Percentiles rank a stretch among this genome's conserved stretches.
phyloP scores from a whole-genome alignment of 257 asterid species.

The Ocimum tenuiflorum region DNA sequence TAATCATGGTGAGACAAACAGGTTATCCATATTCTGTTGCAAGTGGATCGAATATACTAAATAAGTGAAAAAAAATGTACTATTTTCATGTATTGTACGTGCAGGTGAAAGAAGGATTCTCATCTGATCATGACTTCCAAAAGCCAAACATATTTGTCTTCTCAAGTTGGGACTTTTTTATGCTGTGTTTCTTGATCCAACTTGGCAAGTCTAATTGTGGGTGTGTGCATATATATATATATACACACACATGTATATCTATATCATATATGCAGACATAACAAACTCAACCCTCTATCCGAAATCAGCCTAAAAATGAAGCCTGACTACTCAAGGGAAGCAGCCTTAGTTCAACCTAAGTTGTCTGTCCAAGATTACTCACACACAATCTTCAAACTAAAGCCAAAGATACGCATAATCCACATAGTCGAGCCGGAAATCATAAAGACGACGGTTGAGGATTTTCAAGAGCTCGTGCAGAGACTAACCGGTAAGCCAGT shows the following conservation, averaged over 20 bases:
- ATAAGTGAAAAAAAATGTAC: too few relatives aligned
- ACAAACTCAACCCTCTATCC: neutral
- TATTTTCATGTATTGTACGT: neutral
- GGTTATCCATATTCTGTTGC: slow-evolving; percentile 7
- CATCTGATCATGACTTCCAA: slow-evolving; percentile 46
- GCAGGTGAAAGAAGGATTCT: neutral
- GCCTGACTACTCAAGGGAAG: slow-evolving; percentile 23
- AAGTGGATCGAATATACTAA: slow-evolving; percentile 20
- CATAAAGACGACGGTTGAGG: slow-evolving; percentile 55
- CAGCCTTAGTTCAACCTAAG: slow-evolving; percentile 29
- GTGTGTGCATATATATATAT: neutral
- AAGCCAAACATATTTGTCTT: slow-evolving; percentile 31
- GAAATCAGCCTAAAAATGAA: slow-evolving; percentile 39
- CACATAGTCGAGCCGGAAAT: slow-evolving; percentile 68
- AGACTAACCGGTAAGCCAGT: slow-evolving; percentile 67
- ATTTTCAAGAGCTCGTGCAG: slow-evolving; percentile 67
- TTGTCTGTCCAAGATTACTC: slow-evolving; percentile 37
- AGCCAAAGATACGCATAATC: slow-evolving; percentile 74
- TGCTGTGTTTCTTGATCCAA: slow-evolving; percentile 17
- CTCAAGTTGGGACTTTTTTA: slow-evolving; percentile 15
- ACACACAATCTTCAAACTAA: slow-evolving; percentile 36
- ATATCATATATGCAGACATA: too few relatives aligned
- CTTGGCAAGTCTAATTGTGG: slow-evolving; percentile 7
- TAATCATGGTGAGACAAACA: neutral
- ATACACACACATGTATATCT: neutral